phyloP scores from a whole-genome alignment of 2,329 filamentous ascomycete genomes.

The Paracamarosporium sp. region DNA sequence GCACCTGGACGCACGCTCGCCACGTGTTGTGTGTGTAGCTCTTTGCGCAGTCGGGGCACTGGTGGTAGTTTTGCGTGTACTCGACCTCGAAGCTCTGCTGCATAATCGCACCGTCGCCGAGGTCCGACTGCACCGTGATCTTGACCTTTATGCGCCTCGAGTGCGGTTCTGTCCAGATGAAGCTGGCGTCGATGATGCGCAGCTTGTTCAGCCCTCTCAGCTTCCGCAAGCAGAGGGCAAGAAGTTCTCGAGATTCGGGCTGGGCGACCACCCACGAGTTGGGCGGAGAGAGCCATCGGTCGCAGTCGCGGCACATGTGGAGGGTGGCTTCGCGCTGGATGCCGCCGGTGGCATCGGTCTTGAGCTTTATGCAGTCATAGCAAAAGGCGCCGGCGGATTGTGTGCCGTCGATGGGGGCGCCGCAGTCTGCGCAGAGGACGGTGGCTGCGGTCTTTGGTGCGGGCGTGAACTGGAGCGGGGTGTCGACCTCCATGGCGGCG shows the following conservation, averaged over 20 bases:
- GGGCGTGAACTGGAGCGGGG: constrained; percentile 48
- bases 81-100: constrained; percentile 97
- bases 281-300: constrained; percentile 87
- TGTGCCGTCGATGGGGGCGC: constrained; percentile 92
- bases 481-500: constrained; percentile 50
- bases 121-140: constrained; percentile 85
- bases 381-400: constrained; percentile 79
- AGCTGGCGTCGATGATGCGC: constrained; percentile 92
- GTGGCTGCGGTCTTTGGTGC: constrained; percentile 58
- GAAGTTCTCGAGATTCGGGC: constrained; percentile 88
- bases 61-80: constrained; percentile 88
- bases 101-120: constrained; percentile 71
- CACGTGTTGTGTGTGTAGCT: constrained; percentile 97
- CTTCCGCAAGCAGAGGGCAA: constrained; percentile 90
- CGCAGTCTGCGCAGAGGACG: constrained; percentile 99
- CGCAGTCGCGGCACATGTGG: constrained; percentile 93
- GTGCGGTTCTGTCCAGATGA: constrained; percentile 98
- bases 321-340: constrained; percentile 90
- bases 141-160: constrained; percentile 92
- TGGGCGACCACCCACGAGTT: constrained; percentile 83
- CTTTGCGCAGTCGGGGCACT: constrained; percentile 88
- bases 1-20: constrained; percentile 90
- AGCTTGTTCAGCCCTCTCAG: constrained; percentile 86
- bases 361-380: constrained; percentile 94
- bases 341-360: constrained; percentile 88